Base-by-base conservation (phyloP, 148 eudicot species). In the Silene conica region DNA sequence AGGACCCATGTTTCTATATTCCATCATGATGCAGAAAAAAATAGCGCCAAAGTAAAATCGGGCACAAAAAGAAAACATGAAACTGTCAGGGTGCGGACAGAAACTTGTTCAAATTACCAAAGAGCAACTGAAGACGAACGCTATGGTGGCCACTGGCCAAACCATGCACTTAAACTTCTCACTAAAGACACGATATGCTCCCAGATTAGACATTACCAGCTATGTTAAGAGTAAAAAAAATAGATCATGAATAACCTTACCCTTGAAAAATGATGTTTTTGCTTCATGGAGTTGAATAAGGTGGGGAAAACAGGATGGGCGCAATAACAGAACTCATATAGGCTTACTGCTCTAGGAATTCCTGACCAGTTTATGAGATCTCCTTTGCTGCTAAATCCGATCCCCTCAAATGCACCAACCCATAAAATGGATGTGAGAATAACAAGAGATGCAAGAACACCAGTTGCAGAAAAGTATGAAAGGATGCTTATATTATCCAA, bases 281-380 rank as follows among this genome's bases (percentile, higher is more conserved):
- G 76, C 61, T 78, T 74, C 86, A 87, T 85, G 21, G 90, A 85
- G 62, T 79, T 77, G 73, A 85, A 83, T 0, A 87, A 67, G 7
- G 85, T 75, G 12, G 88, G 88, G 54, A 87, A 85, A 76, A 87
- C 86, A 6, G 88, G 88, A 85, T 87, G 88, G 23, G 85, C 88
- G 14, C 88, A 79, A 54, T 83, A 87, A 65, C 90, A 85, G 48
- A 87, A 85, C 0, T 81, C 83, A 28, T 74, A 87, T 31, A 87
- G 79, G 77, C 90, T 87, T 11, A 81, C 82, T 18, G 88, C 82
- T 13, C 78, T 83, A 20, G 86, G 83, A 15, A 87, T 43, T 20
- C 90, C 88, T 6, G 81, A 74, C 83, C 62, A 85, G 5, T 79
- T 77, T 13, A 85, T 11, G 3, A 81, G 34, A 1, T 66, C 84